Base-by-base conservation (phyloP, 2,329 filamentous ascomycete species). In the Fusarium torulosum region DNA sequence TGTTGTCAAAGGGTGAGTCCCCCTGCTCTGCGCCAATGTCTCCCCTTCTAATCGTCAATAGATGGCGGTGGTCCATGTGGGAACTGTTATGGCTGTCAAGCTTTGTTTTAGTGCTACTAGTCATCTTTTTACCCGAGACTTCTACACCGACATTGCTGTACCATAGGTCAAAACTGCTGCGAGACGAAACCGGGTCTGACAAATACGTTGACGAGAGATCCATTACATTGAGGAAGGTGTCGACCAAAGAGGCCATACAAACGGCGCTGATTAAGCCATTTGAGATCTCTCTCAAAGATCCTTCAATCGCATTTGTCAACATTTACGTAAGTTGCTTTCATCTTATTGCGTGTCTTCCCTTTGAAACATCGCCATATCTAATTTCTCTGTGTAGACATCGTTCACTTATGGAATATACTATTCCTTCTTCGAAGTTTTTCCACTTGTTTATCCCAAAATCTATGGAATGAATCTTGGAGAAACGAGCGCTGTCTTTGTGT, bases 31-130 rank as follows among this genome's bases (percentile, higher is more conserved):
- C 19, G 6, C 9, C 21, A 20, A 14, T 20, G 2, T 13, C n/a
- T 15, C 11, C 19, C 10, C 4, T 41, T 41, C 19, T 41, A 41
- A 41, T 21, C 38, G 21, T 11, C 6, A 81, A 86, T 73, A 78
- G 77, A 44, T 91, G 88, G 88, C 81, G 87, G n/a, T 90, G 87
- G 88, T 85, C 85, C 0, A 78, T 88, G 13, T 88, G 85, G 80
- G 86, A 89, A 71, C 85, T 89, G 50, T 78, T 90, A 49, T 90
- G 87, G 86, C 81, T 85, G 10, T 80, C 86, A 0, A 82, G 80
- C 0, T 88, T 88, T 0, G 73, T 89, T 35, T 84, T 90, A 63
- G 63, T 90, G 15, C 53, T 84, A 50, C 85, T 91, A 81, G 83
- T 90, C 70, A 70, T 88, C 63, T 81, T 86, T 64, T 82, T 91